Base-by-base conservation (phyloP, 2,329 filamentous ascomycete genomes). In the Penicillium sumatraense region DNA sequence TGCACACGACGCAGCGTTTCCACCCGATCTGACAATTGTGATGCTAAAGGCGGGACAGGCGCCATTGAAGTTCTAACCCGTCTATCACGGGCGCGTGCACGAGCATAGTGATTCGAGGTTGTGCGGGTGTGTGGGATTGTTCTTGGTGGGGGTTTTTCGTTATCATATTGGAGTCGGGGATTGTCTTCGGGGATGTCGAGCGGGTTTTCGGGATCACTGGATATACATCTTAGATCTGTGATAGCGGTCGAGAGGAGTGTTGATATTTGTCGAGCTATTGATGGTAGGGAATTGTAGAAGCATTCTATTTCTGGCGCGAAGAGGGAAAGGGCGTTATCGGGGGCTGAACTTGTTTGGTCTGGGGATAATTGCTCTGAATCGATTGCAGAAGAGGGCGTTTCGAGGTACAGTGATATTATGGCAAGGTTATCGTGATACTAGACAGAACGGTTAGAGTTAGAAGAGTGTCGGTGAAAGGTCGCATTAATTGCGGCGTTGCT, bases 371-470 rank as follows among this genome's bases (percentile, higher is more conserved):
- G 48, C 11, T 68, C 59, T 13, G 53, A 44, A 24, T 67, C 63
- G 38, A 68, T 60, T 21, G 60, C 59, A 23, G 54, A 36, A 14
- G 62, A 53, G 8, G 67, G 58, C 3, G 70, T 68, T 16, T 75
- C 68, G 6, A 76, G 64, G 41, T 74, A 77, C n/a, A 76, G 59
- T 1, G 68, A 62, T 47, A 74, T 69, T n/a, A 75, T 62, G 27
- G 68, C 66, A 18, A 74, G 59, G 10, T 65, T 67, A 45, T 75
- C 70, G 26, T 69, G 72, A 52, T 65, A 67, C 74, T 77, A 27
- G 10, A 31, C 16, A 3, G 33, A 4, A 29, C 2, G 13, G 18
- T n/a, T n/a, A n/a, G n/a, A n/a, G n/a, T n/a, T n/a, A n/a, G n/a
- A n/a, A 24, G 20, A 47, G 24, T 35, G 20, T 42, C n/a, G 21